Base-by-base conservation (phyloP, 2,329 filamentous ascomycete genomes). In the Fonsecaea pedrosoi region DNA sequence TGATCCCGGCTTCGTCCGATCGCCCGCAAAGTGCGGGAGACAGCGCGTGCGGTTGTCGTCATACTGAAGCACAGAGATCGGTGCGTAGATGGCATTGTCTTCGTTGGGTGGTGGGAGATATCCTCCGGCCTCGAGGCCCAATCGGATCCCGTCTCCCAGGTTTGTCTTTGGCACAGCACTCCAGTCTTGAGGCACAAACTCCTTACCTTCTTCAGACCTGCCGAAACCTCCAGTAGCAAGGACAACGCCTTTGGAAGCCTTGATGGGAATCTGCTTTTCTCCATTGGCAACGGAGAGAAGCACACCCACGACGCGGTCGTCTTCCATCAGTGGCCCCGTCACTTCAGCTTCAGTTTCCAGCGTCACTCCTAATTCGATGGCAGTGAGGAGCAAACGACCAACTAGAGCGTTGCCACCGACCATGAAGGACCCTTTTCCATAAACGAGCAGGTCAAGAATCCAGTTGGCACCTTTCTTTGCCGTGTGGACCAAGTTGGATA, bases 1-100 rank as follows among this genome's bases (percentile, higher is more conserved):
- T 13, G 37, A 32, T 3, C 64, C 58, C 32, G 64, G 64, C 35
- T 66, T 66, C 10, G 58, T 48, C 9, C 58, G 58, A 18, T 62
- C 64, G 3, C 48, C 7, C 30, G 64, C 32, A 25, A 62, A 54
- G 34, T 66, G 64, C 12, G 64, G 64, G 30, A 48, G 53, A 10
- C 32, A 9, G n/a, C 58, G 58, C 2, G 53, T 15, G 10, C 7
- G 54, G 3, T 18, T 30, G 13, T 13, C 37, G 15, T 32, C 32
- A 5, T 6, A 7, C 25, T 13, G n/a, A 12, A 60, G 35, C 15
- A 15, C 9, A 30, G 58, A 60, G 9, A 60, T 50, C 6, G 58
- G 58, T 8, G 38, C 25, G 10, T 15, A 60, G 10, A 60, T 8
- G 13, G 13, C 58, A 30, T 60, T 60, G 21, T 50, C 45, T 34